Base-by-base conservation (phyloP, 148 eudicot genomes). In the Arctostaphylos glauca region DNA sequence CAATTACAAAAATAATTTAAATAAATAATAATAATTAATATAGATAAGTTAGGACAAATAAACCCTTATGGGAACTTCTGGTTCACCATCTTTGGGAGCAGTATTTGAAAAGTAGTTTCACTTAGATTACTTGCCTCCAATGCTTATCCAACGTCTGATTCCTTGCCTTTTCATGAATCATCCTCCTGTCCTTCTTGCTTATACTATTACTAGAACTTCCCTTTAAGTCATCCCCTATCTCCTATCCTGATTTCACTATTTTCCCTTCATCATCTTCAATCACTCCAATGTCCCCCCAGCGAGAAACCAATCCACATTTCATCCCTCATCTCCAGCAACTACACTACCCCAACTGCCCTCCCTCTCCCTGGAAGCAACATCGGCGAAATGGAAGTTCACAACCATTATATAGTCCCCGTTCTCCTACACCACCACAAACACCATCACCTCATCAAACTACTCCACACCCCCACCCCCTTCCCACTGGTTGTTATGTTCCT, bases 301-400 rank as follows among this genome's bases (percentile, higher is more conserved):
- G 73, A 4, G 98, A 93, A 10, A 84, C 88, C 85, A 92, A 93
- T 85, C 97, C 97, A 81, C 91, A 95, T 79, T 92, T 95, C 25
- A 38, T 15, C 9, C 76, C 85, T 7, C 2, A 48, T 16, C 60
- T 84, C n/a, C 88, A 80, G 43, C 88, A 72, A n/a, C 85, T 76
- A 10, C 43, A 10, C 2, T 19, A 3, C 46, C 10, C 82, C 19
- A 64, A 5, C 46, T 49, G 16, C 9, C 77, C 44, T n/a, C 9
- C 38, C 38, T 31, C 44, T n/a, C 9, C 25, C 31, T 59, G 47
- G 56, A 66, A 48, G 58, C 52, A 43, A 25, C 80, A 23, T 7
- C 80, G 68, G 54, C 83, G 18, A 71, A 41, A 5, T 3, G 15
- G 25, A 38, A 56, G 90, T 92, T 93, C 87, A 86, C 47, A 87